Conservation (phyloP, 495 filamentous ascomycete genomes). For the Penicillium waksmanii region DNA sequence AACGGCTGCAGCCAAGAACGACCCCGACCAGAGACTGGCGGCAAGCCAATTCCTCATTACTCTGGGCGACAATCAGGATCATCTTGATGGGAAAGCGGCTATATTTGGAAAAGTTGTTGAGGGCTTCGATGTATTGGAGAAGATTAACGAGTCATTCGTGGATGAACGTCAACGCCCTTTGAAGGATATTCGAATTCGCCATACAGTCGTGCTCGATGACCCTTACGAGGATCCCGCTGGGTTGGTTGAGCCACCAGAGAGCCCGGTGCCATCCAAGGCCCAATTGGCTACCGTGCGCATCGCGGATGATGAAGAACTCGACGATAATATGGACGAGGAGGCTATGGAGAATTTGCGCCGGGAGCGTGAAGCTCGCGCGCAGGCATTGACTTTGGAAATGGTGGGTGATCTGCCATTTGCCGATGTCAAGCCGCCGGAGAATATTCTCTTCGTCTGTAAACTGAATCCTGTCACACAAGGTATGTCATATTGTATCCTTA, state of each 20-base stretch:
- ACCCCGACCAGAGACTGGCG: conserved; percentile 79
- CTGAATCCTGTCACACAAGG: conserved; percentile 92
- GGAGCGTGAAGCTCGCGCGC: conserved; percentile 90
- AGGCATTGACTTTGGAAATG: conserved; percentile 95
- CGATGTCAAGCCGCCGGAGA: conserved; percentile 96
- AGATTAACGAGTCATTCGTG: conserved; percentile 87
- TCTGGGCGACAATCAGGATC: conserved; percentile 82
- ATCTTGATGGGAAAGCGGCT: conserved; percentile 86
- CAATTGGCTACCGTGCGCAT: conserved; percentile 92
- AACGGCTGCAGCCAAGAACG: conserved; percentile 71
- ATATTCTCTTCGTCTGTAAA: conserved; percentile 98
- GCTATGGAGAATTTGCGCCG: conserved; percentile 77
- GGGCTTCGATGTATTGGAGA: conserved; percentile 88
- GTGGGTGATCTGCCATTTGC: conserved; percentile 97
- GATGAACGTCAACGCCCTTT: conserved; percentile 83
- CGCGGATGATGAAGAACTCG: conserved; percentile 81
- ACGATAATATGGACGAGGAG: conserved; percentile 77
- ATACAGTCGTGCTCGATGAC: conserved; percentile 88
- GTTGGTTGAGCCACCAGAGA: conserved; percentile 73
- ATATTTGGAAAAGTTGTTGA: conserved; percentile 94
- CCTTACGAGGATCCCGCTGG: conserved; percentile 80
- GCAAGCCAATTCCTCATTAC: conserved; percentile 92
- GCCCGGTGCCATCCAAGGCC: conserved; percentile 79
- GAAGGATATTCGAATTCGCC: conserved; percentile 89
- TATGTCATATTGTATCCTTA: conserved; percentile 30